These are phyloP conservation scores for Blastobotrys indianensis DNA, from an alignment of 1,139 yeast genomes.

Conservation along the genomic window DNA sequence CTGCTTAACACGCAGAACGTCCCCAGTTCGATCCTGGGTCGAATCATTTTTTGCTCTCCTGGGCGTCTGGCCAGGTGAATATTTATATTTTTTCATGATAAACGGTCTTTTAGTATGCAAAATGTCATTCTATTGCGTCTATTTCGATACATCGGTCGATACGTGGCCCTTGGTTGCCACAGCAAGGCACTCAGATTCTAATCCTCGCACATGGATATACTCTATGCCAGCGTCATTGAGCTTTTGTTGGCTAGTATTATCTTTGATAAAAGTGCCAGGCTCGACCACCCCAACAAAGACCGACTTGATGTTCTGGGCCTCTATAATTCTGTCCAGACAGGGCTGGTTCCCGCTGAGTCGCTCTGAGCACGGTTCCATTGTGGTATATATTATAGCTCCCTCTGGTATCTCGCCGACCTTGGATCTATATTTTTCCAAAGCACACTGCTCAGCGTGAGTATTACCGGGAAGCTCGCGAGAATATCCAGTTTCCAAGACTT, in stretches of 20 bases:
- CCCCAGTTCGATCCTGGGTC: constrained; percentile 99
- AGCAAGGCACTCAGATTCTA: constrained; percentile 61
- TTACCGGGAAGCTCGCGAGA: constrained; percentile 92
- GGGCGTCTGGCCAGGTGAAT: not conserved
- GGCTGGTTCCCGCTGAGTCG: constrained; percentile 88
- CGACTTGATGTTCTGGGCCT: constrained; percentile 50
- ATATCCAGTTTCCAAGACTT: constrained; percentile 70
- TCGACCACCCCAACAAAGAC: constrained; percentile 92
- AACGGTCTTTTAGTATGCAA: not conserved
- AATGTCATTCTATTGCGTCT: not conserved
- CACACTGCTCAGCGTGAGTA: constrained; percentile 98
- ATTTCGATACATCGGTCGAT: not conserved
- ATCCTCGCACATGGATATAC: constrained; percentile 79
- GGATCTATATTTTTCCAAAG: constrained; percentile 65
- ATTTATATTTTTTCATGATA: not conserved
- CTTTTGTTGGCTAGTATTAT: constrained; percentile 58
- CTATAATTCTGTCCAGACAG: constrained; percentile 73
- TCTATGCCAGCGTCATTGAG: constrained; percentile 54
- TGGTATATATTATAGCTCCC: constrained; percentile 82
- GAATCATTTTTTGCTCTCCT: constrained; percentile 48
- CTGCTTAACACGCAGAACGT: constrained; percentile 99
- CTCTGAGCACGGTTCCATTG: constrained; percentile 96
- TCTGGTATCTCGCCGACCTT: constrained; percentile 50
- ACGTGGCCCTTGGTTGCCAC: constrained; percentile 75
- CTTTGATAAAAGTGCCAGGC: constrained; percentile 79